Evolutionary conservation across 805 yeast species (phyloP).

Genomic region (Candida adriatica): DNA sequence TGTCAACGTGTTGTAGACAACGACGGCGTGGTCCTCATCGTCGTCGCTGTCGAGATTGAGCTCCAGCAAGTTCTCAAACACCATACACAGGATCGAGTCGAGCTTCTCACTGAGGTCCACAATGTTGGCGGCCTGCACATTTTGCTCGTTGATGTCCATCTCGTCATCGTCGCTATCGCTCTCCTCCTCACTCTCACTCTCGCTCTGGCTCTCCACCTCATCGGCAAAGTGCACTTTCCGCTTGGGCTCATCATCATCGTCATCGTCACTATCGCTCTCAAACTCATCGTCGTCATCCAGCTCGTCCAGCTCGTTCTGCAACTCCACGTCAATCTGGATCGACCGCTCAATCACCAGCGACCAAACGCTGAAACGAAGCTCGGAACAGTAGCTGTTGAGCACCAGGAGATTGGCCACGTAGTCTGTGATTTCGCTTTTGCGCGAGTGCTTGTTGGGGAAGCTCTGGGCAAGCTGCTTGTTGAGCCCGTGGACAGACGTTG

Average conservation of each 20-base stretch:
- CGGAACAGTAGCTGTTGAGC: slow-evolving; percentile 65
- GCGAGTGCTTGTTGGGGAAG: slow-evolving; percentile 77
- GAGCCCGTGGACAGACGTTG: slow-evolving; percentile 69
- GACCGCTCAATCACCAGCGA: slow-evolving; percentile 69
- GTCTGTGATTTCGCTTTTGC: slow-evolving; percentile 44
- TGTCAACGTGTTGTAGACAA: slow-evolving; percentile 64
- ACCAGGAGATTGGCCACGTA: slow-evolving; percentile 60
- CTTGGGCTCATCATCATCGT: slow-evolving; percentile 17
- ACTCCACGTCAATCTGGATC: slow-evolving; percentile 85
- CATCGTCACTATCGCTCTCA: slow-evolving; percentile 26
- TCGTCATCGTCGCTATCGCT: slow-evolving; percentile 33
- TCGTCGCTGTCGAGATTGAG: slow-evolving; percentile 27
- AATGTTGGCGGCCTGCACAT: slow-evolving; percentile 33
- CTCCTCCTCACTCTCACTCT: slow-evolving; percentile 18
- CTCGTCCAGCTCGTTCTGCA: slow-evolving; percentile 83
- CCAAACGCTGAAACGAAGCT: slow-evolving; percentile 72
- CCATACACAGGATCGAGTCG: slow-evolving; percentile 56
- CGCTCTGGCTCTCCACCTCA: slow-evolving; percentile 13
- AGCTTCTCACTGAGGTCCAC: slow-evolving; percentile 55
- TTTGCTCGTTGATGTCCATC: slow-evolving; percentile 31
- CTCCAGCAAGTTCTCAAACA: slow-evolving; percentile 43
- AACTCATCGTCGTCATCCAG: slow-evolving; percentile 40
- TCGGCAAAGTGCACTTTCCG: slow-evolving; percentile 16
- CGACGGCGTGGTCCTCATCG: slow-evolving; percentile 50
- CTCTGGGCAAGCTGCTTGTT: slow-evolving; percentile 47